Conservation (phyloP, 345 rosid genomes). For the Sapria himalayana region DNA sequence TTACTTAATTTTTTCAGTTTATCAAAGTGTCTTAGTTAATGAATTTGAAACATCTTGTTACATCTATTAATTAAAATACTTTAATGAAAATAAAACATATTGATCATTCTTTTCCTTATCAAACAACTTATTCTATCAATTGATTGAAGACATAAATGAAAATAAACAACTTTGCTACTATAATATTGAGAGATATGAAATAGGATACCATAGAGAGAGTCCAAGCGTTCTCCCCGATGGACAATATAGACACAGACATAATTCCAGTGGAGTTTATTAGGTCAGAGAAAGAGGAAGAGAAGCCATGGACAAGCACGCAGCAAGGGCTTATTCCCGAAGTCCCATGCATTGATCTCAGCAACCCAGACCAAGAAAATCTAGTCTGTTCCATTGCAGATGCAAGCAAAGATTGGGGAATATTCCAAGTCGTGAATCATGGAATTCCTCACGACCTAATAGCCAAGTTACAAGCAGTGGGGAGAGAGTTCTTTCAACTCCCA, state of each 20-base stretch:
- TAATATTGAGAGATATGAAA: too few species aligned
- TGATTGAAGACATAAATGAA: too few species aligned
- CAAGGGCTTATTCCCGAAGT: conserved; percentile 1
- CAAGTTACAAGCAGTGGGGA: conserved; percentile 20
- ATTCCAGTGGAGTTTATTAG: conserved; percentile 6
- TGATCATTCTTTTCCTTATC: too few species aligned
- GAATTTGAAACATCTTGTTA: too few species aligned
- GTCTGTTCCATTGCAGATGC: conserved; percentile 8
- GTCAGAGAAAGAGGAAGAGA: conserved; percentile 6
- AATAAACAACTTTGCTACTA: too few species aligned
- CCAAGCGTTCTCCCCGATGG: not conserved
- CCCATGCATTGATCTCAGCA: not conserved
- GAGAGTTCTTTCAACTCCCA: conserved; percentile 23
- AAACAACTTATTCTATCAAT: too few species aligned
- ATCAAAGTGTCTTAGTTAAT: too few species aligned
- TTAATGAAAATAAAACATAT: too few species aligned
- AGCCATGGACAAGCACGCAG: conserved; percentile 3
- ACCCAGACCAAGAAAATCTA: not conserved
- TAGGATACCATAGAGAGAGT: conserved; percentile 5
- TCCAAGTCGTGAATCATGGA: conserved; percentile 21
- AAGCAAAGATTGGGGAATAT: conserved; percentile 23
- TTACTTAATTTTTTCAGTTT: too few species aligned
- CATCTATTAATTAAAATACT: too few species aligned
- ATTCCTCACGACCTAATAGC: conserved; percentile 11
- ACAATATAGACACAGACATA: not conserved